Percentiles rank a stretch among this genome's conserved stretches.
Conservation (phyloP, 495 filamentous ascomycete genomes). For the Podospora pseudopauciseta region DNA sequence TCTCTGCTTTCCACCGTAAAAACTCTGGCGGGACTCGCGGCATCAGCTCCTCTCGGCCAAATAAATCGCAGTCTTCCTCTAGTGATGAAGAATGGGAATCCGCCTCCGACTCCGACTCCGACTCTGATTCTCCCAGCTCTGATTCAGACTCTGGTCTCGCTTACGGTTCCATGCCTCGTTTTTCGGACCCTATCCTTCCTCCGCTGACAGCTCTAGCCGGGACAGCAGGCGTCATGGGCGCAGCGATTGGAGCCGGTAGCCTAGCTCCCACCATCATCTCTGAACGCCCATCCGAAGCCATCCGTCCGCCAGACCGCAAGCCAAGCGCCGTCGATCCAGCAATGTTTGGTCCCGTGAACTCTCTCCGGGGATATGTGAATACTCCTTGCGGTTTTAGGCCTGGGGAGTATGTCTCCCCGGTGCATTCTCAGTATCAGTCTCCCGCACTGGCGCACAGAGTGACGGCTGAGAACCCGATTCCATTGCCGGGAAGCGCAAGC, state of each 20-base stretch:
- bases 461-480: conserved; percentile 21
- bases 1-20: conserved; percentile 37
- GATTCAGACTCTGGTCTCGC: conserved; percentile 43
- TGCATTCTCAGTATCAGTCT: conserved; percentile 12
- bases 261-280: conserved; percentile 22
- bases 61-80: conserved; percentile 20
- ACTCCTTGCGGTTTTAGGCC: conserved; percentile 49
- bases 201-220: conserved; percentile 1
- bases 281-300: conserved; percentile 27
- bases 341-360: conserved; percentile 53
- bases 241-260: conserved; percentile 4
- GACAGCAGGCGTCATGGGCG: neutral
- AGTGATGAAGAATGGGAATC: conserved; percentile 46
- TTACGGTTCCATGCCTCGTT: conserved; percentile 41
- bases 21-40: conserved; percentile 34
- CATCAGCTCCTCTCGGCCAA: conserved; percentile 36
- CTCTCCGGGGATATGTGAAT: conserved; percentile 47
- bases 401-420: conserved; percentile 23
- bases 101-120: conserved; percentile 40
- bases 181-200: conserved; percentile 25
- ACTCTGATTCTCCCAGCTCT: conserved; percentile 39
- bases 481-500: conserved; percentile 27
- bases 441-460: conserved; percentile 11
- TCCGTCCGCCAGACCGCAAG: conserved; percentile 38
- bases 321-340: conserved; percentile 50